phyloP scores from a whole-genome alignment of 1,284 basidiomycete genomes.

The Rhodotorula sp. region DNA sequence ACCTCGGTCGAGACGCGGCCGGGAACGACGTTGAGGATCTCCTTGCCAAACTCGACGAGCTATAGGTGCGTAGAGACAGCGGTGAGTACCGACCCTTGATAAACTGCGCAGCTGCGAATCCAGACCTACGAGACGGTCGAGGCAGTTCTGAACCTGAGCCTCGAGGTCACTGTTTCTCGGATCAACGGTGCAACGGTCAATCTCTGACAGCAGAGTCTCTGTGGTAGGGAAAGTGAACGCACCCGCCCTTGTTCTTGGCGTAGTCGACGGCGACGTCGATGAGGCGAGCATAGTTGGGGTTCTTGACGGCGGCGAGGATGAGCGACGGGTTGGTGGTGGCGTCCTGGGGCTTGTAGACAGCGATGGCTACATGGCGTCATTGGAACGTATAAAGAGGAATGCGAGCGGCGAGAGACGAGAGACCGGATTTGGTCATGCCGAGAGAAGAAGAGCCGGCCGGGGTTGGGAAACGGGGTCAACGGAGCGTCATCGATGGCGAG shows the following conservation, averaged over 20 bases:
- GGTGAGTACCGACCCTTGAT: not conserved
- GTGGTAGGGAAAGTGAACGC: slow-evolving; percentile 32
- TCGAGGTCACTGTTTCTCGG: slow-evolving; percentile 58
- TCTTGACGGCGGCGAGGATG: slow-evolving; percentile 89
- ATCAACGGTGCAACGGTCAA: not conserved
- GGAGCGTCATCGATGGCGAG: not conserved
- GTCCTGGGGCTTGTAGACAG: slow-evolving; percentile 86
- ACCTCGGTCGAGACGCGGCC: slow-evolving; percentile 99
- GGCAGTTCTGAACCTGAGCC: slow-evolving; percentile 68
- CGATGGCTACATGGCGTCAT: slow-evolving; percentile 61
- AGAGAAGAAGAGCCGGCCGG: not conserved
- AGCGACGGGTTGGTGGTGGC: slow-evolving; percentile 86
- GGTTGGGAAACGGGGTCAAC: not conserved
- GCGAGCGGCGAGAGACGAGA: not conserved
- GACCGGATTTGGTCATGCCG: not conserved
- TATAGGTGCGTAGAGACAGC: slow-evolving; percentile 46
- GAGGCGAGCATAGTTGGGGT: slow-evolving; percentile 77
- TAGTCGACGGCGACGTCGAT: slow-evolving; percentile 79
- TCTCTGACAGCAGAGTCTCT: too few species aligned
- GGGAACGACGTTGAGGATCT: slow-evolving; percentile 92
- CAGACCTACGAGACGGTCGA: slow-evolving; percentile 75
- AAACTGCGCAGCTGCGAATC: too few species aligned
- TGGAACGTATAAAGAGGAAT: not conserved
- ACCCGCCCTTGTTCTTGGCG: slow-evolving; percentile 75
- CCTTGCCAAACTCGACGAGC: slow-evolving; percentile 95